Evolutionary conservation across 148 eudicot genomes (phyloP).

Genomic region (Silene conica): DNA sequence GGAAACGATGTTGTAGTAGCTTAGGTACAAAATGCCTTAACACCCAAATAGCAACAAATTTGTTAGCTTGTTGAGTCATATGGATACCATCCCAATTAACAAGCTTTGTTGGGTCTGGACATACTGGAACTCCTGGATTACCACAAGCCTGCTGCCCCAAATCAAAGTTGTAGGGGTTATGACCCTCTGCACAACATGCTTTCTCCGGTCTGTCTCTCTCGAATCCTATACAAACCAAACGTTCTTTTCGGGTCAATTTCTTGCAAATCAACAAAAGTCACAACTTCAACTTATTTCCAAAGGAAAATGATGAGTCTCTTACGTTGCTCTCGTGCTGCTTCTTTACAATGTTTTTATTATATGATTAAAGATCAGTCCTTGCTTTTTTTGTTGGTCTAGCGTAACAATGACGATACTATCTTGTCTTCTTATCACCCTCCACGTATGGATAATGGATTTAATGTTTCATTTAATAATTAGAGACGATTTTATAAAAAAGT

Average conservation of each 20-base stretch:
- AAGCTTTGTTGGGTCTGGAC: constrained; percentile 26
- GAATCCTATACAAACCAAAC: constrained; percentile 13
- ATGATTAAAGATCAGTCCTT: no score
- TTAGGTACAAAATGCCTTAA: constrained; percentile 12
- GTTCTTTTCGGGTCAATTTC: neutral
- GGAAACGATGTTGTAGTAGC: neutral
- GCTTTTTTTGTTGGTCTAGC: no score
- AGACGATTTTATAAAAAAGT: no score
- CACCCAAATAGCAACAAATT: constrained; percentile 26
- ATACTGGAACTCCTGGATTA: constrained; percentile 18
- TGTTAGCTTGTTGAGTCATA: constrained; percentile 34
- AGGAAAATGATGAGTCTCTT: no score
- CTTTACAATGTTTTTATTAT: no score
- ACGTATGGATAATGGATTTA: no score
- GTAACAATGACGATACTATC: no score
- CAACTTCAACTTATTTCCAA: no score
- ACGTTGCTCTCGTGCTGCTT: no score
- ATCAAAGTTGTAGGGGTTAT: constrained; percentile 24
- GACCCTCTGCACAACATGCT: constrained; percentile 35
- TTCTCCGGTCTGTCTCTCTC: constrained; percentile 22
- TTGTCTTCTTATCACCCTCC: no score
- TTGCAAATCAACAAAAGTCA: no score
- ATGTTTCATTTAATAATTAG: no score
- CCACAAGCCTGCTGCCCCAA: constrained; percentile 20
- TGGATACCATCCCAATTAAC: constrained; percentile 46